phyloP scores from a whole-genome alignment of 768 basidiomycete genomes.

The Leccinellum rugosiceps region DNA sequence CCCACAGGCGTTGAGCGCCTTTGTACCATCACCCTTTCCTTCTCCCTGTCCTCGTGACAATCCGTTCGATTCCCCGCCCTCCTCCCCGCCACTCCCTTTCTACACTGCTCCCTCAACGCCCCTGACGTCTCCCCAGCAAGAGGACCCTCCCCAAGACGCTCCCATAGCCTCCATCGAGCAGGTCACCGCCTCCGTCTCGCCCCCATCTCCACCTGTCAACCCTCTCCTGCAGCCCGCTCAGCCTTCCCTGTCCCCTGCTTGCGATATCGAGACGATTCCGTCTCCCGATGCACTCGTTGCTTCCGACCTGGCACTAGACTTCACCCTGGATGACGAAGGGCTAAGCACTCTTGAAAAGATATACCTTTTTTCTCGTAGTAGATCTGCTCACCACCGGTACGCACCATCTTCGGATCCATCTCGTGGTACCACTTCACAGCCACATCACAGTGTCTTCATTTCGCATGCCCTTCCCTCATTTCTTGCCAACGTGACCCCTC shows the following conservation, averaged over 20 bases:
- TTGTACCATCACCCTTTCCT: conserved; percentile 29
- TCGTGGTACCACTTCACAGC: conserved; percentile 21
- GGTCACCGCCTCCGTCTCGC: conserved; percentile 14
- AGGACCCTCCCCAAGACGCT: conserved; percentile 30
- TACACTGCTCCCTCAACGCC: conserved; percentile 50
- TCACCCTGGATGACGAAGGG: conserved; percentile 70
- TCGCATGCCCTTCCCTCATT: conserved; percentile 78
- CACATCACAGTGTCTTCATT: conserved; percentile 66
- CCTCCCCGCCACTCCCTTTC: conserved; percentile 41
- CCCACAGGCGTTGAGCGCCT: conserved; percentile 32
- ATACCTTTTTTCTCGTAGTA: conserved; percentile 83
- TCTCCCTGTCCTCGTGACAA: conserved; percentile 36
- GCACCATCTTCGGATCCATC: conserved; percentile 6
- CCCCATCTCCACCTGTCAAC: conserved; percentile 25
- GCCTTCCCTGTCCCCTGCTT: conserved; percentile 21
- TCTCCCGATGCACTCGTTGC: conserved; percentile 24
- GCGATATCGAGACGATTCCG: conserved; percentile 26
- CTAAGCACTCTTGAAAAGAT: conserved; percentile 87
- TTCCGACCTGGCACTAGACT: conserved; percentile 35
- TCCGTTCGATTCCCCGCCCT: conserved; percentile 35
- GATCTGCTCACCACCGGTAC: conserved; percentile 56
- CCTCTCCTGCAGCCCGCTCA: conserved; percentile 18
- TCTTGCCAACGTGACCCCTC: conserved; percentile 72
- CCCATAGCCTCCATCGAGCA: conserved; percentile 18
- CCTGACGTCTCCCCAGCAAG: conserved; percentile 37